Conservation (phyloP, 2,329 filamentous ascomycete species). For the Colletotrichum sp. region DNA sequence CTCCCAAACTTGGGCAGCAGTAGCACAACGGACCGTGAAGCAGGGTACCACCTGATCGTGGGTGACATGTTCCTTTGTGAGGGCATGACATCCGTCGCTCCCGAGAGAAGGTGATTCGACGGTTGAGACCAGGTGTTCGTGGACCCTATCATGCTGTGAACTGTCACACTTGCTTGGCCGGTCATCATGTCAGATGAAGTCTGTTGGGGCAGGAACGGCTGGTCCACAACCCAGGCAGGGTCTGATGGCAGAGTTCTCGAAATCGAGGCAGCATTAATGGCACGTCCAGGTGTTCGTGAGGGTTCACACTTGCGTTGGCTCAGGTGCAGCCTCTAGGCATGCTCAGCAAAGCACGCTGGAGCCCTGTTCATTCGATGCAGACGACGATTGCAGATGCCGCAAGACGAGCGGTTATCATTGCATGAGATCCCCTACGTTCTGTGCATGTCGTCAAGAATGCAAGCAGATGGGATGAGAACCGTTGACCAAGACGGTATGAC, state of each 20-base stretch:
- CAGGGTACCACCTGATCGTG: background rate
- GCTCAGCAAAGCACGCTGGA: background rate
- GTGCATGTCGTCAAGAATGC: background rate
- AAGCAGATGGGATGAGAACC: background rate
- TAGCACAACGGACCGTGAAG: fast-evolving
- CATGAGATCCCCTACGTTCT: background rate
- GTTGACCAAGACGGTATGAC: background rate
- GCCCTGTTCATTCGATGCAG: background rate
- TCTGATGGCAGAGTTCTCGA: background rate
- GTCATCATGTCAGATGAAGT: background rate
- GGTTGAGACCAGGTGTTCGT: background rate
- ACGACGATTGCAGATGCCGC: background rate
- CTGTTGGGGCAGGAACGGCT: background rate
- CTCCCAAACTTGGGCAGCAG: fast-evolving
- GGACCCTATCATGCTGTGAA: background rate
- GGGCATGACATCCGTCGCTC: background rate
- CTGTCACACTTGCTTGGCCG: background rate
- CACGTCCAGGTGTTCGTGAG: background rate
- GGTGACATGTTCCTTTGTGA: fast-evolving
- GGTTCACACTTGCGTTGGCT: background rate
- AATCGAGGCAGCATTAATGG: background rate
- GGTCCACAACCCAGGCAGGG: background rate
- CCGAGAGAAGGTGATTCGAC: background rate
- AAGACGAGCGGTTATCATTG: background rate
- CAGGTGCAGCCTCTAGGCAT: background rate